A percentile compares a stretch with the other conserved stretches of the same genome.
Conservation (phyloP, 805 yeast species). For the Wickerhamiella cacticola region DNA sequence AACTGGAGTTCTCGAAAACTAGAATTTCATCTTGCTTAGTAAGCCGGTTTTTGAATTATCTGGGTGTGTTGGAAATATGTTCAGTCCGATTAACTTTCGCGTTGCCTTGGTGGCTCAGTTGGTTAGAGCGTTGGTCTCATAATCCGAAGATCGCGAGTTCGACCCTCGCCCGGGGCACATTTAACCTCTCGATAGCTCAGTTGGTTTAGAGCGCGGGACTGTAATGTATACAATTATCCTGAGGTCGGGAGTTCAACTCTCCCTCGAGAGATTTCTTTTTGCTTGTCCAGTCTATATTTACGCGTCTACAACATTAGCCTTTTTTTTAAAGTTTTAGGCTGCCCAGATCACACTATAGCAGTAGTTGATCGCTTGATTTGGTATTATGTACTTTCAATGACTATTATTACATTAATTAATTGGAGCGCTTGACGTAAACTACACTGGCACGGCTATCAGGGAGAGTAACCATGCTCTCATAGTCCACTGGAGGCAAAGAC, state of each 20-base stretch:
- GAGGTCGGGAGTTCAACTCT: constrained; percentile 14
- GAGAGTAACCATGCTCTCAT: constrained; percentile 83
- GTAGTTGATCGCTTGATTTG: background rate
- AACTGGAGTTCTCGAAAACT: no score
- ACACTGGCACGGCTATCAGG: constrained; percentile 52
- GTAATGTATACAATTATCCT: constrained; percentile 11
- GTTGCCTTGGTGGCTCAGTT: constrained; percentile 13
- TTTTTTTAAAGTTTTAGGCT: no score
- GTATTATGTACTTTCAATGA: background rate
- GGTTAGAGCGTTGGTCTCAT: constrained; percentile 14
- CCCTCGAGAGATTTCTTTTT: constrained; percentile 11
- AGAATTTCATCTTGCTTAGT: no score
- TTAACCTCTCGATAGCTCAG: constrained; percentile 12
- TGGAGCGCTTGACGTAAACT: constrained; percentile 15
- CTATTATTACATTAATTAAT: background rate
- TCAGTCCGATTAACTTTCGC: background rate
- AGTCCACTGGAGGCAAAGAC: constrained; percentile 45
- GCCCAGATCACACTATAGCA: background rate
- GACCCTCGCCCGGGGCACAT: constrained; percentile 13
- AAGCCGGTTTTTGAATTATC: no score
- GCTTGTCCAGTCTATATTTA: no score
- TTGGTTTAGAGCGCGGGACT: constrained; percentile 14
- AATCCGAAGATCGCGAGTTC: constrained; percentile 14
- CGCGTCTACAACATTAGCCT: no score
- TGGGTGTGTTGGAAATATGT: background rate